Percentiles rank a stretch among this genome's conserved stretches.
These are phyloP conservation scores for Scutellaria baicalensis DNA, from an alignment of 257 asterid genomes.

Conservation along the genomic window DNA sequence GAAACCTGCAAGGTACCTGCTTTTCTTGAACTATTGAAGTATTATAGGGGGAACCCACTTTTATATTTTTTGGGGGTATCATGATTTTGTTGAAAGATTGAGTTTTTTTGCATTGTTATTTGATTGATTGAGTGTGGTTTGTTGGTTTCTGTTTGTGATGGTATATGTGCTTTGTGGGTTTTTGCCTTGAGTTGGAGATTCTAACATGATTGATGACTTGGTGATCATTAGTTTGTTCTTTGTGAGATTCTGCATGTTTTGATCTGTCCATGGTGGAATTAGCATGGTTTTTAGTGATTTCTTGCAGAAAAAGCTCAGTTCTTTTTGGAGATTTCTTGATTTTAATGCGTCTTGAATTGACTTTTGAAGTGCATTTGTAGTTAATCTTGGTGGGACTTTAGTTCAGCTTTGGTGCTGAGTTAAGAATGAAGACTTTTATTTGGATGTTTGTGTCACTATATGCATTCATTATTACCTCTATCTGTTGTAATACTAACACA, in stretches of 20 bases:
- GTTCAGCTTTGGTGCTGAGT: not conserved
- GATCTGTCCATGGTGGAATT: not conserved
- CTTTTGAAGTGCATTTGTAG: not conserved
- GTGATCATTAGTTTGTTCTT: not conserved
- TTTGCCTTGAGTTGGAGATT: not conserved
- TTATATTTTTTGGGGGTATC: not conserved
- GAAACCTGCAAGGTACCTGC: not conserved
- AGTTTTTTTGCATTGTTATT: not conserved
- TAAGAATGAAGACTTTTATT: not conserved
- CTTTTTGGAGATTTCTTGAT: not conserved
- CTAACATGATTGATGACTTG: not conserved
- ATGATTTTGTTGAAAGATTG: not conserved
- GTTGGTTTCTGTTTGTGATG: not conserved
- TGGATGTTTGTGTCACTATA: constrained; percentile 3
- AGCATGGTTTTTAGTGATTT: not conserved
- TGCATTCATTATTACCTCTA: too few relatives aligned
- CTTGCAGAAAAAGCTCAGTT: not conserved
- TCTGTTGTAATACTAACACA: too few relatives aligned
- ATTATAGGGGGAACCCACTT: not conserved
- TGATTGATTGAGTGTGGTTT: not conserved
- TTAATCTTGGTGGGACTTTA: not conserved
- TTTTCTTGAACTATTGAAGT: not conserved
- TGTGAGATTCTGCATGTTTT: not conserved
- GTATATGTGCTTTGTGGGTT: not conserved
- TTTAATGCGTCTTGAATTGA: not conserved